phyloP scores from a whole-genome alignment of 805 yeast species.

The Metschnikowia matae region DNA sequence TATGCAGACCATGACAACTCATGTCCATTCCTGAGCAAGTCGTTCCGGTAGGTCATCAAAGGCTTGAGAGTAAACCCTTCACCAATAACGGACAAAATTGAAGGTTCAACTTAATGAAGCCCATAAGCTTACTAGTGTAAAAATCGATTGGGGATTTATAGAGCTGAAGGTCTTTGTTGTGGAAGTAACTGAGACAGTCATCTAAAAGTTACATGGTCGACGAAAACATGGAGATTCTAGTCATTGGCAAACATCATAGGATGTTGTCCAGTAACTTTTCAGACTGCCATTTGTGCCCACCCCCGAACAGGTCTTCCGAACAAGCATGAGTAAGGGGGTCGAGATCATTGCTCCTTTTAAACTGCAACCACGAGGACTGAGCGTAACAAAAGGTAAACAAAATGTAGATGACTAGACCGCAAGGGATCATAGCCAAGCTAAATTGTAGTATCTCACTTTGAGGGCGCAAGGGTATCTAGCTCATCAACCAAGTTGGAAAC shows the following conservation, averaged over 20 bases:
- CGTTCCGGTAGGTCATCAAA: conserved; percentile 94
- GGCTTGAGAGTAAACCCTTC: conserved; percentile 99
- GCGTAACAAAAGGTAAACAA: conserved; percentile 42
- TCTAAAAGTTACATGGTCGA: neutral
- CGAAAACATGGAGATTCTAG: conserved; percentile 4
- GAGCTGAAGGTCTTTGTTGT: no score
- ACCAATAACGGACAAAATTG: conserved; percentile 97
- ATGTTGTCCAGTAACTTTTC: conserved; percentile 69
- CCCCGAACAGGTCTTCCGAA: conserved; percentile 79
- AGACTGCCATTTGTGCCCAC: conserved; percentile 99
- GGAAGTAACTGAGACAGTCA: no score
- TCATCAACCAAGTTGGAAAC: conserved; percentile 99
- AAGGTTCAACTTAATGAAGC: conserved; percentile 99
- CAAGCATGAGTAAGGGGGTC: conserved; percentile 81
- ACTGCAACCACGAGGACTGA: conserved; percentile 14
- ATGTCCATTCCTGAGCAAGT: conserved; percentile 89
- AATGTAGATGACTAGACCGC: conserved; percentile 80
- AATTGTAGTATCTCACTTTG: conserved; percentile 72
- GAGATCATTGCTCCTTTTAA: conserved; percentile 98
- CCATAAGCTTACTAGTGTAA: conserved; percentile 47
- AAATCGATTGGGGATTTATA: conserved; percentile 82
- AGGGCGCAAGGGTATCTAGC: conserved; percentile 82
- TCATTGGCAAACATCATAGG: conserved; percentile 1
- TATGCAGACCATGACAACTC: no score
- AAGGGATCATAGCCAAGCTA: conserved; percentile 84